Base-by-base conservation (phyloP, 148 eudicot genomes). In the Limonium bicolor region DNA sequence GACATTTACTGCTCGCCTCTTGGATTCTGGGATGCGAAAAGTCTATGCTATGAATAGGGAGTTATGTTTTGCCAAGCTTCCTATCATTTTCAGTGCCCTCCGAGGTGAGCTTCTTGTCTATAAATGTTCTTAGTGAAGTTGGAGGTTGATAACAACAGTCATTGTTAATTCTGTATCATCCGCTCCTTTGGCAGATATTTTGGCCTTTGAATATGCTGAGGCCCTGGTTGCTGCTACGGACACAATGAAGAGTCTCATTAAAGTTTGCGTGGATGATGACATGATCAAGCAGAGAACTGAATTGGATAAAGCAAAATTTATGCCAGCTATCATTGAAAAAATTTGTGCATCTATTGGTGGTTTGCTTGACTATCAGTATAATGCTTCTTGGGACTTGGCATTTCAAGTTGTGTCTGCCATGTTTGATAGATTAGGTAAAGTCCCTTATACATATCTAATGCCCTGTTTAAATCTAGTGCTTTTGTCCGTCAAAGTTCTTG, bases 381-480 rank as follows among this genome's bases (percentile, higher is more conserved):
- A 66, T 55, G 61, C 65, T 12, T 80, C 71, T 23, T 85, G 94
- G 99, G 94, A 78, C 64, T 42, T 76, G 78, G 63, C 86, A 6
- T 85, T 85, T 69, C 94, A 81, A 58, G 69, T 92, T 50, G 74
- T 75, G 46, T 69, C 94, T 17, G 33, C 74, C 23, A 55, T 85
- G 85, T 92, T 92, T 70, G 86, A 81, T 28, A 92, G 73, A 71
- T 56, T 92, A 69, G 99, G 99, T 85, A 73, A 48, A 53, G 38
- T n/a, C n/a, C n/a, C n/a, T n/a, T n/a, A n/a, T n/a, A n/a, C n/a
- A n/a, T n/a, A n/a, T n/a, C n/a, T n/a, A n/a, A n/a, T n/a, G n/a
- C n/a, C n/a, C n/a, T n/a, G n/a, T n/a, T n/a, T n/a, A n/a, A n/a
- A n/a, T n/a, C n/a, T n/a, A n/a, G n/a, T n/a, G n/a, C n/a, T n/a